A percentile compares a stretch with the other conserved stretches of the same genome.
Evolutionary conservation across 2,329 filamentous ascomycete species (phyloP).

Genomic region (Pseudogymnoascus sp.): DNA sequence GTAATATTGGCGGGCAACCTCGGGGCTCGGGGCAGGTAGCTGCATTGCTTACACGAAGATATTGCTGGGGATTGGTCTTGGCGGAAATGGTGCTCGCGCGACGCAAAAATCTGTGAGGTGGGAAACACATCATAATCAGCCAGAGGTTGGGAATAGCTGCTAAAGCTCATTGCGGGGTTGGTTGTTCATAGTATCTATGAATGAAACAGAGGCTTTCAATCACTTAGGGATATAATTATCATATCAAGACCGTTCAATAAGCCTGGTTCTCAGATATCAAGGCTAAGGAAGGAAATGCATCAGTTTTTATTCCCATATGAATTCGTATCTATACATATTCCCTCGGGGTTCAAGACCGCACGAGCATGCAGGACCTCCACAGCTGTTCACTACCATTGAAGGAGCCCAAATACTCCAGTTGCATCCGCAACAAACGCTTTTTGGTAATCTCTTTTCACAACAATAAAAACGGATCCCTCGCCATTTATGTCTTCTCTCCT

Average conservation of each 20-base stretch:
- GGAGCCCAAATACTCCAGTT: background rate
- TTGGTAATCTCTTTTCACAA: background rate
- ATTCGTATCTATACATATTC: background rate
- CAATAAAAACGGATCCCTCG: background rate
- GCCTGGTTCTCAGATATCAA: background rate
- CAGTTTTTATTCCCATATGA: background rate
- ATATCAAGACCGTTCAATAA: background rate
- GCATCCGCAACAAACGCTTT: background rate
- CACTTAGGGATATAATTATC: background rate
- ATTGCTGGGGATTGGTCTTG: background rate
- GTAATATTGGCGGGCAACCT: too few relatives aligned
- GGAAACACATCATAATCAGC: background rate
- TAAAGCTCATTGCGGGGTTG: background rate
- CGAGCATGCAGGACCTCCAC: background rate
- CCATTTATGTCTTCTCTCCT: background rate
- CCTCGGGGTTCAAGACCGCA: background rate
- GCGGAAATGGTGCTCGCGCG: background rate
- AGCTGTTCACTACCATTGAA: background rate
- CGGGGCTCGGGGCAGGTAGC: background rate
- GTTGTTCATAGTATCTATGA: background rate
- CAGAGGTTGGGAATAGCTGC: background rate
- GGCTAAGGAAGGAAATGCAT: background rate
- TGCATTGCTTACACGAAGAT: background rate
- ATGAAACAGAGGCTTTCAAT: background rate
- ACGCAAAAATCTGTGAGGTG: background rate